phyloP scores from a whole-genome alignment of 2,329 filamentous ascomycete genomes.

The Colletotrichum eleusines region DNA sequence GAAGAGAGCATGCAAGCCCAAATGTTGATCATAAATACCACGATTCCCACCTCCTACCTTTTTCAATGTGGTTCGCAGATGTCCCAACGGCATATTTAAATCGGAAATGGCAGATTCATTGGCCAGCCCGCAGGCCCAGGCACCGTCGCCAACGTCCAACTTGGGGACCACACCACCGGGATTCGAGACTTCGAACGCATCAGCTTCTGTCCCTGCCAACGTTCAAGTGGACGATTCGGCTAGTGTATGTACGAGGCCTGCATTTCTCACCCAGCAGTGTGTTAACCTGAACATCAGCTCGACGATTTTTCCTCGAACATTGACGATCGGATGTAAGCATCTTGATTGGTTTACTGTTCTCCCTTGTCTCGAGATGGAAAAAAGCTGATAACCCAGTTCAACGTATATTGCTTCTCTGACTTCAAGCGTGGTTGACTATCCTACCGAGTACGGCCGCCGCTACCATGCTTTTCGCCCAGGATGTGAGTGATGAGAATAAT shows the following conservation, averaged over 20 bases:
- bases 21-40: background rate
- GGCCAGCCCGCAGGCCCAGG: background rate
- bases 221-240: background rate
- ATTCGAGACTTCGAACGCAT: too few relatives aligned
- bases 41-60: background rate
- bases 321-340: background rate
- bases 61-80: background rate
- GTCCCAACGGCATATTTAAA: too few relatives aligned
- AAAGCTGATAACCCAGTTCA: background rate
- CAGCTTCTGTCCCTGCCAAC: background rate
- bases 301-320: background rate
- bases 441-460: slow-evolving; percentile 2
- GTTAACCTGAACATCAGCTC: background rate
- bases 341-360: background rate
- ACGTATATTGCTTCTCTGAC: slow-evolving; percentile 1
- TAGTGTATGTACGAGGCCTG: background rate
- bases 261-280: background rate
- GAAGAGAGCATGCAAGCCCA: background rate
- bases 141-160: background rate
- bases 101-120: background rate
- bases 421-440: slow-evolving; percentile 2
- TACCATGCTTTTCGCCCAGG: slow-evolving; percentile 9
- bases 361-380: background rate
- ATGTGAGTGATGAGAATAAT: background rate
- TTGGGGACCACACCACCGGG: background rate